phyloP scores from a whole-genome alignment of 2,329 filamentous ascomycete species.

The Colletotrichum lini region DNA sequence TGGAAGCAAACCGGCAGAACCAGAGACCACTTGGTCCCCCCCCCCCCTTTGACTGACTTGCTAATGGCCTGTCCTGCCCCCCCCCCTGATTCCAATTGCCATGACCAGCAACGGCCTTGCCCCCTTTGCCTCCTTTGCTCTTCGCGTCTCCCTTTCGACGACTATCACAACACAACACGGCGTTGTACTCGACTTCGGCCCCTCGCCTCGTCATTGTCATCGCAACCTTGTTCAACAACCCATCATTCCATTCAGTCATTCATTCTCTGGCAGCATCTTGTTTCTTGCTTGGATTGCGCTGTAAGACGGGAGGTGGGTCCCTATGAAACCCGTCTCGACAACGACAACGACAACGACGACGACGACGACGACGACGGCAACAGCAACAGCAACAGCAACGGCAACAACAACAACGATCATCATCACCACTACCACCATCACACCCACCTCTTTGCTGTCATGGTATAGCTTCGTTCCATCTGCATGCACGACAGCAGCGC shows the following conservation, averaged over 20 bases:
- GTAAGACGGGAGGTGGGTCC: neutral
- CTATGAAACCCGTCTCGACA: neutral
- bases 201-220: neutral
- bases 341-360: neutral
- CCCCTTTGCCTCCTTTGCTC: conserved; percentile 1
- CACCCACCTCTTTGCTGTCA: conserved; percentile 18
- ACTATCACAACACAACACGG: neutral
- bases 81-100: too few species aligned
- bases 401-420: too few species aligned
- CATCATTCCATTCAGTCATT: neutral
- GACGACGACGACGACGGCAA: too few species aligned
- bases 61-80: too few species aligned
- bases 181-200: neutral
- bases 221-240: neutral
- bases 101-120: neutral
- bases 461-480: conserved; percentile 38
- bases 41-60: too few species aligned
- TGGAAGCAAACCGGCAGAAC: neutral
- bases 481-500: conserved; percentile 33
- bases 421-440: conserved; percentile 10
- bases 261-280: neutral
- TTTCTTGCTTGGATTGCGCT: neutral
- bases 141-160: neutral
- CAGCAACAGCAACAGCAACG: too few species aligned
- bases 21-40: too few species aligned